Evolutionary conservation across 495 filamentous ascomycete genomes (phyloP).

Genomic region (Thermothielavioides terrestris): DNA sequence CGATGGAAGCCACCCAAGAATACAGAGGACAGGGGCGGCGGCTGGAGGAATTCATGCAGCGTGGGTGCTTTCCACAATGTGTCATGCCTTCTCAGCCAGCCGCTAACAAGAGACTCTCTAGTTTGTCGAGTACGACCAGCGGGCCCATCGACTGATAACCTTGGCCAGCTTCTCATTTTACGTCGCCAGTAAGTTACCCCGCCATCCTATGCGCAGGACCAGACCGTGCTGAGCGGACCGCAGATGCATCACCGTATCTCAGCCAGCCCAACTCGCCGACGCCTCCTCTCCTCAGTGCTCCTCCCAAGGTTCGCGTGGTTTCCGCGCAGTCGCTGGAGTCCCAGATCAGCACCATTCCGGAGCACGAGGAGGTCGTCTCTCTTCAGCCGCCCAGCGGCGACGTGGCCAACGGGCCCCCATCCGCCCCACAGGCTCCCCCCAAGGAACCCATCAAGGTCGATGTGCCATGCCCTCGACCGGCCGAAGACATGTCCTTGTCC

Average conservation of each 20-base stretch:
- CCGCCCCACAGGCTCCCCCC: constrained; percentile 27
- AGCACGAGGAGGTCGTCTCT: constrained; percentile 57
- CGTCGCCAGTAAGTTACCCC: constrained; percentile 62
- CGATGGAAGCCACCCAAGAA: constrained; percentile 87
- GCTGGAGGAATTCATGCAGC: constrained; percentile 93
- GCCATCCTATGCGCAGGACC: not conserved
- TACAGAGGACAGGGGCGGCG: constrained; percentile 74
- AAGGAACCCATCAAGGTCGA: constrained; percentile 72
- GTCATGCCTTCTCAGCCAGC: too few species aligned
- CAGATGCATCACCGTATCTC: constrained; percentile 29
- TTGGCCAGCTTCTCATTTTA: constrained; percentile 90
- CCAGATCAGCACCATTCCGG: constrained; percentile 53
- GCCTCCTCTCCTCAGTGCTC: constrained; percentile 59
- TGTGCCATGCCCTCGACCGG: constrained; percentile 73
- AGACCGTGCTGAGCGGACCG: not conserved
- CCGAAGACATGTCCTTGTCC: constrained; percentile 74
- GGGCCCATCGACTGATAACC: constrained; percentile 79
- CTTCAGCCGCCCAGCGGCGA: constrained; percentile 48
- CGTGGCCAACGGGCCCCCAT: constrained; percentile 25
- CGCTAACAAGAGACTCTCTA: too few species aligned
- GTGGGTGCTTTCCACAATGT: constrained; percentile 33
- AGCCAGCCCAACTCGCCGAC: constrained; percentile 49
- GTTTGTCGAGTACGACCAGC: constrained; percentile 94
- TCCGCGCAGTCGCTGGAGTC: constrained; percentile 77
- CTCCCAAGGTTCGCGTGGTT: constrained; percentile 67